Percentiles rank a stretch among this genome's conserved stretches.
phyloP scores from a whole-genome alignment of 192 early-diverging fungal genomes.

The Entomortierella chlamydospora region DNA sequence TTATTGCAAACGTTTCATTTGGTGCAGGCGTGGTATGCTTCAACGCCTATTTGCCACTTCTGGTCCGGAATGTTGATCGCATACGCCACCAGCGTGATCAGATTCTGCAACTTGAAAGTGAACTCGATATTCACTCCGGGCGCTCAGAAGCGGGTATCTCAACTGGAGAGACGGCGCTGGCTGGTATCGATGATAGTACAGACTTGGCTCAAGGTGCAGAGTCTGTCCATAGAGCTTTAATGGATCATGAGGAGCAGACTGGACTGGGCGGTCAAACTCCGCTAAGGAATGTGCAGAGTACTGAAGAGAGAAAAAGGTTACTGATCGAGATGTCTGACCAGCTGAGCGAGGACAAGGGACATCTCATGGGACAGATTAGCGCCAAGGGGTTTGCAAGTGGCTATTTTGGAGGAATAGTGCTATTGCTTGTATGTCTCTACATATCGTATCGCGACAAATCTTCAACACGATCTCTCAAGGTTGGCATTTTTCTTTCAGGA shows the following conservation, averaged over 20 bases:
- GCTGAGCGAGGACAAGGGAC: conserved; percentile 41
- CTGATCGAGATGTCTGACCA: conserved; percentile 15
- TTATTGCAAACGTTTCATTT: conserved; percentile 60
- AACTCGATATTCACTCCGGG: conserved; percentile 5
- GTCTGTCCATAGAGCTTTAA: background rate
- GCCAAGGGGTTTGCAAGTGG: conserved; percentile 57
- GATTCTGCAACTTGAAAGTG: conserved; percentile 6
- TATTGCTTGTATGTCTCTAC: conserved; percentile 55
- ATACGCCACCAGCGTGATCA: conserved; percentile 19
- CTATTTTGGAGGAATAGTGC: conserved; percentile 60
- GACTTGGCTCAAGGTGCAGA: background rate
- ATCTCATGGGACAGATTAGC: conserved; percentile 56
- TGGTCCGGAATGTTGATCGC: conserved; percentile 51
- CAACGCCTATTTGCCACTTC: conserved; percentile 63
- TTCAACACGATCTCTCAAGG: conserved; percentile 53
- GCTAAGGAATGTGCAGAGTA: background rate
- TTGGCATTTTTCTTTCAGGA: conserved; percentile 61
- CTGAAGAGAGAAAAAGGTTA: conserved; percentile 12
- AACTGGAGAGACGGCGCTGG: background rate
- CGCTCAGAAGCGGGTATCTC: background rate
- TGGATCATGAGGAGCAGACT: background rate
- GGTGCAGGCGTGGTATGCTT: conserved; percentile 63
- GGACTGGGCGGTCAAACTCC: no score
- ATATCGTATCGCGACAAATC: conserved; percentile 52
- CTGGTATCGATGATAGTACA: background rate